Evolutionary conservation across 176 grass and related monocot species (phyloP).

Genomic region (Musa troglodytarum): DNA sequence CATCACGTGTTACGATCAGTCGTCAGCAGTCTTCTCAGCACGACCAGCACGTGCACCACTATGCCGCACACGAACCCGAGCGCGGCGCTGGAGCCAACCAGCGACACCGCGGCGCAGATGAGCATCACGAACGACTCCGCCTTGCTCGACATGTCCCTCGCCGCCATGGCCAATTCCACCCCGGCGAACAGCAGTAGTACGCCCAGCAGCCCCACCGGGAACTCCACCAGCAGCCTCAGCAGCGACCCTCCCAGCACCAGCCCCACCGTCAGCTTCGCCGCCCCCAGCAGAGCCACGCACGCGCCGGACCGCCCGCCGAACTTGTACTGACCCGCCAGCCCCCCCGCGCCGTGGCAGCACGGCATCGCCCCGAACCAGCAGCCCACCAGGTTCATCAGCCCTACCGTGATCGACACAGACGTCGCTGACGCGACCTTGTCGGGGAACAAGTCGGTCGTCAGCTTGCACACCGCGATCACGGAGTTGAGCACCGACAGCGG

Average conservation of each 20-base stretch:
- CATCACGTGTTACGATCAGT: neutral
- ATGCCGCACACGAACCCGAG: slow-evolving; percentile 71
- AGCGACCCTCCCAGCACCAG: slow-evolving; percentile 54
- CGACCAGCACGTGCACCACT: slow-evolving; percentile 36
- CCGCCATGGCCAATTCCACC: slow-evolving; percentile 52
- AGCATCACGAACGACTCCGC: slow-evolving; percentile 76
- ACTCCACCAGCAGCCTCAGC: slow-evolving; percentile 46
- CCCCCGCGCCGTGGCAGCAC: slow-evolving; percentile 79
- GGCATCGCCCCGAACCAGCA: slow-evolving; percentile 98
- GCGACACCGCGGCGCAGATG: slow-evolving; percentile 56
- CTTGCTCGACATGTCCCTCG: slow-evolving; percentile 70
- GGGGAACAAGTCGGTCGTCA: slow-evolving; percentile 67
- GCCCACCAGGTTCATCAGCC: slow-evolving; percentile 75
- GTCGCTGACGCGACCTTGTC: slow-evolving; percentile 37
- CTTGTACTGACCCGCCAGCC: slow-evolving; percentile 75
- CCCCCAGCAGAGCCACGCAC: slow-evolving; percentile 66
- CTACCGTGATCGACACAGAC: slow-evolving; percentile 78
- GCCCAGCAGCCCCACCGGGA: slow-evolving; percentile 65
- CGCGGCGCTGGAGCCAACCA: slow-evolving; percentile 73
- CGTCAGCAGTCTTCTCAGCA: slow-evolving; percentile 29
- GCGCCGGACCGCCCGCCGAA: slow-evolving; percentile 63
- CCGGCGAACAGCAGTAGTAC: slow-evolving; percentile 82
- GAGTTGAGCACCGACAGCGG: slow-evolving; percentile 87
- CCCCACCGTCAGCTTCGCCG: slow-evolving; percentile 50
- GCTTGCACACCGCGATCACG: slow-evolving; percentile 80